Evolutionary conservation across 768 basidiomycete genomes (phyloP), one percentile per base, ranked within the genome.

Genomic region (Phanerochaete carnosa): DNA sequence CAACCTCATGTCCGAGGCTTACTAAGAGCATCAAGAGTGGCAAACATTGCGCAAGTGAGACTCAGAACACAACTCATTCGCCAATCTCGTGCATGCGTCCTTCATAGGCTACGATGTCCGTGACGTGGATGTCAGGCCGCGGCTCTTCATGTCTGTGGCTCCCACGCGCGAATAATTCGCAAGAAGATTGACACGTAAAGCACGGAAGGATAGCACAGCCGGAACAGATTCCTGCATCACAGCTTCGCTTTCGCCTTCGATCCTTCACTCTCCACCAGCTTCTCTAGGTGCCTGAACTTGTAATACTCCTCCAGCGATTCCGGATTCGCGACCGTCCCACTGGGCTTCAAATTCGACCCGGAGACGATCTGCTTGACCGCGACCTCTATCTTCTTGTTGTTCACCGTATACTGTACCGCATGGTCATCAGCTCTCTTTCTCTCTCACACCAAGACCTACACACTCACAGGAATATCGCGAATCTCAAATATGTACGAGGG

Each of bases 371-470:
- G 87, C 70, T 90, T 90, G 53, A 90, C 85, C 2, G 86, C 88
- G 29, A 90, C 89, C 72, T 90, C 89, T 45, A 90, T 88, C 68
- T 89, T 90, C 77, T 90, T 91, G 11, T 84, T 84, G 52, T 89
- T 90, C 9, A 89, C 84, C 0, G 88, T 90, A 63, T 89, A 89
- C 89, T 90, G 58, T 16, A 15, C 32, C 22, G 23, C 26, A 11
- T 53, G 26, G 33, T 30, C 13, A 32, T n/a, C 16, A 43, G 13
- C 33, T 9, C 29, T 29, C 3, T 59, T 46, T 26, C 45, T 55
- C 3, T 19, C 12, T 43, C 19, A 33, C 28, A 43, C 12, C 3
- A 12, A 43, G 13, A 4, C 46, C 55, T 50, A 49, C 33, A 4
- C 12, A 78, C 88, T 55, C 54, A 90, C 89, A 43, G 89, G 89